Evolutionary conservation across 371 early-diverging fungal species (phyloP).

Genomic region (Saksenaea oblongispora): DNA sequence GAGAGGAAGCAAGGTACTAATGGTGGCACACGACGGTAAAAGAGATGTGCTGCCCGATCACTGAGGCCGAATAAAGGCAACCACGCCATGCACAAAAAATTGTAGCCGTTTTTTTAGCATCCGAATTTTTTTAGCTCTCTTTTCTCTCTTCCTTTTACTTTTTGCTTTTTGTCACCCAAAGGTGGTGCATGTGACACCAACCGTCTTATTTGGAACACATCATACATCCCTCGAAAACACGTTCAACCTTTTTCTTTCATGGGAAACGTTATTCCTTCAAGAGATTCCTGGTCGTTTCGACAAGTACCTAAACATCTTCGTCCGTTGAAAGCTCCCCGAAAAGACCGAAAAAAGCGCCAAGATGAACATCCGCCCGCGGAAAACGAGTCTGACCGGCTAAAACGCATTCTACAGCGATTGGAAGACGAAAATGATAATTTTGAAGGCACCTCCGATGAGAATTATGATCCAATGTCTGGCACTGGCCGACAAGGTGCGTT

Average conservation of each 20-base stretch:
- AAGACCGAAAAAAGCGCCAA: not conserved
- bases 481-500: constrained; percentile 28
- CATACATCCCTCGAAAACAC: not conserved
- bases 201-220: not conserved
- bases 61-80: constrained; percentile 6
- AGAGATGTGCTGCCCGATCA: not conserved
- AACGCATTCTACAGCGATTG: not conserved
- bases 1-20: not conserved
- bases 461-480: constrained; percentile 14
- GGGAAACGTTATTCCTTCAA: not conserved
- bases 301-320: constrained; percentile 14
- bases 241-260: not conserved
- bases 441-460: not conserved
- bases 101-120: not conserved
- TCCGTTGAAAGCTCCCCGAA: constrained; percentile 5
- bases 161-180: not conserved
- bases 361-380: not conserved
- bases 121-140: constrained; percentile 4
- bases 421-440: not conserved
- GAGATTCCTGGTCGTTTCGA: not conserved
- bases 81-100: constrained; percentile 1
- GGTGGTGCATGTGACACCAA: constrained; percentile 5
- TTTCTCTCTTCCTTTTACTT: not conserved
- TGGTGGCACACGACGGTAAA: not conserved
- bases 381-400: constrained; percentile 2